phyloP scores from a whole-genome alignment of 345 rosid species.

The Reutealis trisperma region DNA sequence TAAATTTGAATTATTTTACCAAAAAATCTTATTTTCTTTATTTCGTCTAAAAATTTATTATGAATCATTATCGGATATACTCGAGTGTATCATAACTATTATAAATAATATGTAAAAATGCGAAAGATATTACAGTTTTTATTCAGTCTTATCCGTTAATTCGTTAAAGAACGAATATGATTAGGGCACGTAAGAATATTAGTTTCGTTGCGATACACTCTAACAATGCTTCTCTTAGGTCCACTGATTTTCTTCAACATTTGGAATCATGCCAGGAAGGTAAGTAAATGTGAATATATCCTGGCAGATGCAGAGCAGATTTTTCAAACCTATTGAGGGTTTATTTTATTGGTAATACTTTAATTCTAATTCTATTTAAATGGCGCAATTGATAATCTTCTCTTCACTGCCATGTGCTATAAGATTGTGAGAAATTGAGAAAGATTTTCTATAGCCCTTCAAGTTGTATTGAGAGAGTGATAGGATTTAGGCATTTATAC shows the following conservation, averaged over 20 bases:
- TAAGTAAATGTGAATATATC: constrained; percentile 11
- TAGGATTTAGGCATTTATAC: too few species aligned
- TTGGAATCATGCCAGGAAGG: constrained; percentile 3
- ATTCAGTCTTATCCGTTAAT: background rate
- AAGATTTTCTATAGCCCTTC: background rate
- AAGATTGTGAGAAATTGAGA: background rate
- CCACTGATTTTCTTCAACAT: background rate
- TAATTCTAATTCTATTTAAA: background rate
- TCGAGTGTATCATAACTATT: background rate
- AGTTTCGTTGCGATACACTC: background rate
- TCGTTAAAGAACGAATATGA: background rate
- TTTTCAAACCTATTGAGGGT: background rate
- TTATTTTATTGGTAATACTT: background rate
- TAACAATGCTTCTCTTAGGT: background rate
- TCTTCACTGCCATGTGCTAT: background rate
- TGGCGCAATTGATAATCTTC: too few species aligned
- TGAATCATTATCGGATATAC: background rate
- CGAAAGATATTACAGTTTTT: background rate
- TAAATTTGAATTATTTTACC: too few species aligned
- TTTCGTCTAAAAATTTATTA: background rate
- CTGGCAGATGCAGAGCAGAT: background rate
- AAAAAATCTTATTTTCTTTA: background rate
- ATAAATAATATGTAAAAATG: background rate
- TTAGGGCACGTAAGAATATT: background rate
- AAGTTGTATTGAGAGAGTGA: background rate